Conservation (phyloP, 2,329 filamentous ascomycete species). For the Fusarium sp. region DNA sequence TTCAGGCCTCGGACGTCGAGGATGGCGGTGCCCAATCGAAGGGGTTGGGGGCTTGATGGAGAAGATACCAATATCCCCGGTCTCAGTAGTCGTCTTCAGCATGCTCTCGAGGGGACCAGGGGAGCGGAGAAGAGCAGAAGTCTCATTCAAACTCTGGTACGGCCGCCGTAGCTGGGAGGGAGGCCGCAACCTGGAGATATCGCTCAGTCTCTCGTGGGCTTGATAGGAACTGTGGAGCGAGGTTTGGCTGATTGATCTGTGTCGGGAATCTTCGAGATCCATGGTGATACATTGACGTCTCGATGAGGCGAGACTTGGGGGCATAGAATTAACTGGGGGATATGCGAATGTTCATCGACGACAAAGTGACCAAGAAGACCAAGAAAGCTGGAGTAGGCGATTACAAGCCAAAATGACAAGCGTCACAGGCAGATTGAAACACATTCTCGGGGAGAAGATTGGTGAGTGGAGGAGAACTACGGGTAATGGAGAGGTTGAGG, state of each 20-base stretch:
- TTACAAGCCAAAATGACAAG: constrained; percentile 36
- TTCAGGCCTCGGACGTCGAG: constrained; percentile 43
- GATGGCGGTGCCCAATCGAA: constrained; percentile 45
- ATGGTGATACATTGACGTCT: constrained; percentile 36
- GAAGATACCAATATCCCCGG: constrained; percentile 69
- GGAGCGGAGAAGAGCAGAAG: constrained; percentile 53
- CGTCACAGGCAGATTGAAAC: constrained; percentile 24
- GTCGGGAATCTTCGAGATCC: constrained; percentile 42
- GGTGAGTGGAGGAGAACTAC: not conserved
- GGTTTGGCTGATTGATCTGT: constrained; percentile 53
- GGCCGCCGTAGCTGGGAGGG: constrained; percentile 49
- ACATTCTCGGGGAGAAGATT: constrained; percentile 29
- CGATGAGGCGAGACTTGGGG: constrained; percentile 10
- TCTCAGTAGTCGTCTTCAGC: constrained; percentile 71
- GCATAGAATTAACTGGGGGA: constrained; percentile 30
- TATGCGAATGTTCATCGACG: constrained; percentile 35
- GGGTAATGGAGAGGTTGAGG: not conserved
- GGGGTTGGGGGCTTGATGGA: constrained; percentile 54
- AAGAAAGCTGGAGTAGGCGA: constrained; percentile 32
- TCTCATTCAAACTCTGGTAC: constrained; percentile 55
- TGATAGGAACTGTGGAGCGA: constrained; percentile 49
- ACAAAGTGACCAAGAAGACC: constrained; percentile 36
- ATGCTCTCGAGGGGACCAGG: constrained; percentile 68
- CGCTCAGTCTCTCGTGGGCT: constrained; percentile 37
- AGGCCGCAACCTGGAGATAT: constrained; percentile 31